Conservation (phyloP, 768 basidiomycete genomes). For the Suillus clintonianus region DNA sequence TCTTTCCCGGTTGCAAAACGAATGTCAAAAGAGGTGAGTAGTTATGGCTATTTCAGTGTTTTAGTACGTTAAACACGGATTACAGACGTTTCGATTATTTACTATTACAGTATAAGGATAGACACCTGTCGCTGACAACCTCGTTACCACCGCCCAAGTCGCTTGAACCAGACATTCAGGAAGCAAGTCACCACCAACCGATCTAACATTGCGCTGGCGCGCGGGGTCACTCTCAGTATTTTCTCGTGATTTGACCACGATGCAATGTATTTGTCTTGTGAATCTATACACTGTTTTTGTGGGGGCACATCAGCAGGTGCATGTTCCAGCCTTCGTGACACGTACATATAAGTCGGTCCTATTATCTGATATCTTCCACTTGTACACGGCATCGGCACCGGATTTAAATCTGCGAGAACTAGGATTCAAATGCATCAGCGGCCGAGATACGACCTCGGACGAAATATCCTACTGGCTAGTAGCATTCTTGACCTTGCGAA, state of each 20-base stretch:
- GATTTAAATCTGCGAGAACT: slow-evolving; percentile 60
- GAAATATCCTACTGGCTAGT: slow-evolving; percentile 46
- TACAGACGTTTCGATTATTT: slow-evolving; percentile 9
- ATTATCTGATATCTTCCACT: slow-evolving; percentile 54
- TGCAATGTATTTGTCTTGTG: slow-evolving; percentile 48
- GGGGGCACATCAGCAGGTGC: not conserved
- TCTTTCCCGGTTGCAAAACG: not conserved
- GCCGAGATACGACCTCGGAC: not conserved
- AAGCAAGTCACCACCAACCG: slow-evolving; percentile 55
- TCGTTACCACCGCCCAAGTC: slow-evolving; percentile 44
- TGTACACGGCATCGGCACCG: slow-evolving; percentile 46
- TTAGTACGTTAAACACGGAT: not conserved
- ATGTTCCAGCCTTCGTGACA: not conserved
- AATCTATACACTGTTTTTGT: slow-evolving; percentile 46
- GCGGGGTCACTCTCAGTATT: slow-evolving; percentile 42
- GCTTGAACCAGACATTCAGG: slow-evolving; percentile 53
- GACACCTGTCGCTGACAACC: not conserved
- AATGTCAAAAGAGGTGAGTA: slow-evolving; percentile 8
- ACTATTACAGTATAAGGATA: slow-evolving; percentile 6
- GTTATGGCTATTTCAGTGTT: not conserved
- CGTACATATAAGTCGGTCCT: slow-evolving; percentile 48
- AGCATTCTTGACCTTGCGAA: slow-evolving; percentile 50
- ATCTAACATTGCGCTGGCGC: slow-evolving; percentile 45
- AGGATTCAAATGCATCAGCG: not conserved
- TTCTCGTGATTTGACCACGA: slow-evolving; percentile 43